Conservation (phyloP, 2,329 filamentous ascomycete species). For the Huntiella moniliformis region DNA sequence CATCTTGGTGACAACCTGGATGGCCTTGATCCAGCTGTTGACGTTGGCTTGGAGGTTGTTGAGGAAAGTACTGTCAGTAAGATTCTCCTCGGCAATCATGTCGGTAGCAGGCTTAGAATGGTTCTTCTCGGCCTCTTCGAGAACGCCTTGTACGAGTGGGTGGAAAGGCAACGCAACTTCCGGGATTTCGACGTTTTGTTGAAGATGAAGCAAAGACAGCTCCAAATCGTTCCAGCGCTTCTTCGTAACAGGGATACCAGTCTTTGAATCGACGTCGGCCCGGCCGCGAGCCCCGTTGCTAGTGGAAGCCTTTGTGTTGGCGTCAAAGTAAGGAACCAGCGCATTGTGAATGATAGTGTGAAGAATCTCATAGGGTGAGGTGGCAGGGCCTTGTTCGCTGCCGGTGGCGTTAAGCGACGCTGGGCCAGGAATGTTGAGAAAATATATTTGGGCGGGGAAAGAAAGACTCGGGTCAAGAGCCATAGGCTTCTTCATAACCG, state of each 20-base stretch:
- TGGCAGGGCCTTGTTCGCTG: conserved; percentile 50
- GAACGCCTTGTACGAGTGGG: conserved; percentile 65
- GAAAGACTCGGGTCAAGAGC: conserved; percentile 71
- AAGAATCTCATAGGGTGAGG: conserved; percentile 79
- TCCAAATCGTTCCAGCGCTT: conserved; percentile 92
- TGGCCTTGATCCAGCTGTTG: conserved; percentile 97
- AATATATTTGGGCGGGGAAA: conserved; percentile 73
- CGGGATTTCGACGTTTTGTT: conserved; percentile 96
- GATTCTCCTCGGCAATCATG: conserved; percentile 52
- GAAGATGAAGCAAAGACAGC: conserved; percentile 71
- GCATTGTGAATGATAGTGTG: conserved; percentile 84
- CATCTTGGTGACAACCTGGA: conserved; percentile 89
- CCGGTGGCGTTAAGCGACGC: conserved; percentile 48
- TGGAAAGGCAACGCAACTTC: conserved; percentile 77
- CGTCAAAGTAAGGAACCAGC: conserved; percentile 91
- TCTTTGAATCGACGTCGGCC: conserved; percentile 76
- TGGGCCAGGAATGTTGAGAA: conserved; percentile 77
- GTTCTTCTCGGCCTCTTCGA: conserved; percentile 56
- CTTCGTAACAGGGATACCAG: conserved; percentile 89
- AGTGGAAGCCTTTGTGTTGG: conserved; percentile 65
- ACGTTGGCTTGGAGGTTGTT: conserved; percentile 87
- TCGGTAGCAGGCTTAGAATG: conserved; percentile 57
- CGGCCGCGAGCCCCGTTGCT: conserved; percentile 46
- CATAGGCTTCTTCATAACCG: conserved; percentile 74
- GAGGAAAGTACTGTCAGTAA: conserved; percentile 78